Base-by-base conservation (phyloP, 495 filamentous ascomycete genomes). In the Tuber magnatum region DNA sequence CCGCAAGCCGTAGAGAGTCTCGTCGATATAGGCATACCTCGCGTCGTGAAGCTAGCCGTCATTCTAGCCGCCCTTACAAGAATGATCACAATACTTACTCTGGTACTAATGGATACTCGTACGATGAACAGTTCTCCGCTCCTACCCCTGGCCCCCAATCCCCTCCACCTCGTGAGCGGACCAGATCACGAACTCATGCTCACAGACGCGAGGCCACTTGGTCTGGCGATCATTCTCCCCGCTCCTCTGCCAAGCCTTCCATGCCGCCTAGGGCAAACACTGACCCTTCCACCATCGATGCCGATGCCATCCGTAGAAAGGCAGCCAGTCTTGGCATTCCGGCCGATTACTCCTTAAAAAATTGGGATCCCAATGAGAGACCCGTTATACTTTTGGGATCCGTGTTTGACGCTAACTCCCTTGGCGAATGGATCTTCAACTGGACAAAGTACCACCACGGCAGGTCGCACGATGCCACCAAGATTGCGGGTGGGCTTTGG, bases 341-440 rank as follows among this genome's bases (percentile, higher is more conserved):
- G 3, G 83, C 90, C 2, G 95, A 97, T 69, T 99, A 97, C 85
- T 97, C 92, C 46, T 89, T 93, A 85, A 97, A 98, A 86, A 97
- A 99, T 87, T 99, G 95, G 95, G 96, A 98, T 83, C 94, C 90
- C 68, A 94, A 97, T 84, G 92, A 93, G 79, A 85, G 83, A 73
- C 92, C 95, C 44, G 97, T 99, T 83, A 90, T 97, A 83, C 88
- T 99, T 9, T 88, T 98, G 14, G 95, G 95, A 65, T 96, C 92
- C 82, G 95, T 98, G 69, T 99, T 98, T 82, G 96, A 98, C 82
- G 92, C 95, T 84, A 97, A 97, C 88, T 96, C 93, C 35, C 88
- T 99, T 24, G 95, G 95, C 81, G 97, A 97, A 85, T 99, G 95
- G 95, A 94, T 99, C 83, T 99, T 97, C 86, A 97, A 99, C 87